Conservation (phyloP, 1,284 basidiomycete genomes). For the Laetiporus sulphureus region DNA sequence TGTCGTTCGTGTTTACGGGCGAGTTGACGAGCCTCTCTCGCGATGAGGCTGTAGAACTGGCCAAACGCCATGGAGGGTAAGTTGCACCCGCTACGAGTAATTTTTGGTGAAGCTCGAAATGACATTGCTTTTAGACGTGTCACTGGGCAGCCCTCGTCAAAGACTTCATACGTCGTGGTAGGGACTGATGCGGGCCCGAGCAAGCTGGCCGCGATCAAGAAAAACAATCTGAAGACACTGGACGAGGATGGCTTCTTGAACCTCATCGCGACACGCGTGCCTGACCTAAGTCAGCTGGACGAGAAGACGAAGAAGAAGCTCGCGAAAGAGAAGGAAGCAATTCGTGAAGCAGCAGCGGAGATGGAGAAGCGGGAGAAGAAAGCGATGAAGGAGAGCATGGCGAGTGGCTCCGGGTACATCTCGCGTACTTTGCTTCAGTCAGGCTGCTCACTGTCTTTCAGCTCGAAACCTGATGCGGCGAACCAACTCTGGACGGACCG, state of each 20-base stretch:
- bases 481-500: slow-evolving; percentile 92
- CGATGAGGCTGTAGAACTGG: slow-evolving; percentile 84
- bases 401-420: slow-evolving; percentile 17
- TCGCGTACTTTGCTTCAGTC: too few species aligned
- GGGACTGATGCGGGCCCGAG: slow-evolving; percentile 85
- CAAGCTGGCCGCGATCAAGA: slow-evolving; percentile 83
- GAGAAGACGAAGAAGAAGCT: slow-evolving; percentile 80
- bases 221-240: slow-evolving; percentile 70
- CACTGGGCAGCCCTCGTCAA: slow-evolving; percentile 82
- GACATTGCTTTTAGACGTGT: slow-evolving; percentile 55
- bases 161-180: slow-evolving; percentile 86
- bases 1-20: slow-evolving; percentile 95
- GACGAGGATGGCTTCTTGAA: slow-evolving; percentile 86
- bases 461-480: slow-evolving; percentile 32
- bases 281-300: slow-evolving; percentile 46
- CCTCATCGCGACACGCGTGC: slow-evolving; percentile 63
- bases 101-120: background rate
- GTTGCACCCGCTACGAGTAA: slow-evolving; percentile 20
- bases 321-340: slow-evolving; percentile 74
- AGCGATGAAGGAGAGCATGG: slow-evolving; percentile 28
- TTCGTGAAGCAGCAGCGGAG: slow-evolving; percentile 68
- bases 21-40: slow-evolving; percentile 84
- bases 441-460: slow-evolving; percentile 1
- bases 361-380: slow-evolving; percentile 67
- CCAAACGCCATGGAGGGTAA: slow-evolving; percentile 89